Percentiles rank a stretch among this genome's conserved stretches.
Conservation (phyloP, 208 protist genomes). For the Phytomonas sp. region DNA sequence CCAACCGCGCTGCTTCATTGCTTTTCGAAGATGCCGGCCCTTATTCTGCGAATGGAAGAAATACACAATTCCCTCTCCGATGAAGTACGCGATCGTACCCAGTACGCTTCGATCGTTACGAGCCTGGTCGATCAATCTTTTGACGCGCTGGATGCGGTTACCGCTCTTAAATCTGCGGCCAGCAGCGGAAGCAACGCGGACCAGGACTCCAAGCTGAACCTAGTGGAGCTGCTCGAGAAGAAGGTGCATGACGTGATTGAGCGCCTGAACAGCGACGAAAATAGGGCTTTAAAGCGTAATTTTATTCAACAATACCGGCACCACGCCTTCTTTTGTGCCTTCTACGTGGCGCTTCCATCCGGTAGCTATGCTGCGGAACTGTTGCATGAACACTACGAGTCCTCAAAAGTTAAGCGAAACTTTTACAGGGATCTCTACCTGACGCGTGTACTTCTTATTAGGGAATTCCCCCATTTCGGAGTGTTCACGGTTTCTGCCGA, state of each 20-base stretch:
- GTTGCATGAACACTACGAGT: constrained; percentile 58
- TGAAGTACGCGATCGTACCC: constrained; percentile 52
- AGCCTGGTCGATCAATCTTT: constrained; percentile 81
- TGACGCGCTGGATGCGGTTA: constrained; percentile 64
- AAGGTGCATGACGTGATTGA: constrained; percentile 43
- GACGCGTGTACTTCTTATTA: constrained; percentile 66
- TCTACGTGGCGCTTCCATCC: constrained; percentile 53
- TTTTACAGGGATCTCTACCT: constrained; percentile 83
- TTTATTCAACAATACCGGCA: constrained; percentile 85
- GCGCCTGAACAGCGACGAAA: constrained; percentile 29
- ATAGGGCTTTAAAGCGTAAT: constrained; percentile 46
- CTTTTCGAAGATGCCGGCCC: constrained; percentile 70
- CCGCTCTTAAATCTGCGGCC: constrained; percentile 31
- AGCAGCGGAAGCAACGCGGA: constrained; percentile 15
- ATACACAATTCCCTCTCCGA: constrained; percentile 54
- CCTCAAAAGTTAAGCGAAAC: constrained; percentile 56
- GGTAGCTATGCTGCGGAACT: constrained; percentile 44
- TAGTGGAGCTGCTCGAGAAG: constrained; percentile 26
- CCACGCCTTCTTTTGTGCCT: constrained; percentile 85
- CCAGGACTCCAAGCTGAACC: constrained; percentile 38
- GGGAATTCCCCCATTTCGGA: constrained; percentile 71
- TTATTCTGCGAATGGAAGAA: constrained; percentile 63
- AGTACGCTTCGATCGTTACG: constrained; percentile 61
- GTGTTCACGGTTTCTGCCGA: constrained; percentile 68
- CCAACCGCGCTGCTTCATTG: constrained; percentile 73